Percentiles rank a stretch among this genome's conserved stretches.
phyloP scores from a whole-genome alignment of 2,329 filamentous ascomycete genomes.

The Arthroderma sp. region DNA sequence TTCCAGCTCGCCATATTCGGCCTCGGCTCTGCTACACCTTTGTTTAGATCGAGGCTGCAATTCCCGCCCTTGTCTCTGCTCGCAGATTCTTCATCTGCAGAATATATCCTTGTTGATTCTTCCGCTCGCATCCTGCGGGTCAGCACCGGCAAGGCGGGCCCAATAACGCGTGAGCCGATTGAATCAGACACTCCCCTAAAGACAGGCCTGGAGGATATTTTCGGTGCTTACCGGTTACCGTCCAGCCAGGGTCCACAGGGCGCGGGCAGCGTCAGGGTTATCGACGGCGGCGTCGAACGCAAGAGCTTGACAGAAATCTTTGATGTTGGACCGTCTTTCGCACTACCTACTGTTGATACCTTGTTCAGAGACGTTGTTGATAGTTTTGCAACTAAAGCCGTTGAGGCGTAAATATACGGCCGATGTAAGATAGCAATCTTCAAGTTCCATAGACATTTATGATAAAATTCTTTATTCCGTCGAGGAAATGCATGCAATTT shows the following conservation, averaged over 20 bases:
- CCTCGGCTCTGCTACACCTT: conserved; percentile 43
- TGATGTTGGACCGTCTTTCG: conserved; percentile 25
- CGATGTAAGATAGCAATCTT: background rate
- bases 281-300: conserved; percentile 7
- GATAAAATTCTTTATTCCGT: too few species aligned
- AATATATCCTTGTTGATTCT: conserved; percentile 66
- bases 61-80: conserved; percentile 54
- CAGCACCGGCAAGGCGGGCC: conserved; percentile 16
- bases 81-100: conserved; percentile 49
- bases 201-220: conserved; percentile 23
- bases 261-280: background rate
- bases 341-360: conserved; percentile 23
- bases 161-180: conserved; percentile 14
- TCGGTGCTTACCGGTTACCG: conserved; percentile 12
- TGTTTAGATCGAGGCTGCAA: conserved; percentile 43
- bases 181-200: conserved; percentile 16
- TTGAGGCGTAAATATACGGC: conserved; percentile 2
- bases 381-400: conserved; percentile 13
- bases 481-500: too few species aligned
- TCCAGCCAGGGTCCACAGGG: conserved; percentile 2
- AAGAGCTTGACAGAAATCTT: conserved; percentile 25
- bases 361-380: conserved; percentile 28
- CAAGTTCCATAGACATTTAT: too few species aligned
- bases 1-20: conserved; percentile 53
- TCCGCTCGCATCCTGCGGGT: conserved; percentile 53